Conservation (phyloP, 768 basidiomycete genomes). For the Amanita molliuscula region DNA sequence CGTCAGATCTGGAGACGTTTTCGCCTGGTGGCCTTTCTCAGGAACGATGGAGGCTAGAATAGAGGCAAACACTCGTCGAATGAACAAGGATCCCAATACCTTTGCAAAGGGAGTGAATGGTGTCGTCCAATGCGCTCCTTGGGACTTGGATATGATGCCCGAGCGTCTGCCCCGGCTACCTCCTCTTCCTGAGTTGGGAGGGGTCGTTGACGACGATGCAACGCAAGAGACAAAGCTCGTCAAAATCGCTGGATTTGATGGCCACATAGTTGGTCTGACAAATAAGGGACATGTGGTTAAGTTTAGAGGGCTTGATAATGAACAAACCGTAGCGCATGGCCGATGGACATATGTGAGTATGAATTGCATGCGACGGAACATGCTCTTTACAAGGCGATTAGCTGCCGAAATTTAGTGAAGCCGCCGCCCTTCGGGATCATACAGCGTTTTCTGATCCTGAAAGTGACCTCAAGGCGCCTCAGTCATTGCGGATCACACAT, state of each 20-base stretch:
- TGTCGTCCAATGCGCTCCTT: conserved; percentile 50
- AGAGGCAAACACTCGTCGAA: conserved; percentile 25
- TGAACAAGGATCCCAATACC: conserved; percentile 33
- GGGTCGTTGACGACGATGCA: conserved; percentile 16
- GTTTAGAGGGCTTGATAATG: conserved; percentile 36
- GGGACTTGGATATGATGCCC: conserved; percentile 48
- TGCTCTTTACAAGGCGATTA: conserved; percentile 16
- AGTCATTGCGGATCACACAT: conserved; percentile 61
- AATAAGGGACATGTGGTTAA: conserved; percentile 70
- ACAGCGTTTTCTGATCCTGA: conserved; percentile 29
- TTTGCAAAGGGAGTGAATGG: conserved; percentile 24
- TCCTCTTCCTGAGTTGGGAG: conserved; percentile 38
- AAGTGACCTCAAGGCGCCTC: conserved; percentile 22
- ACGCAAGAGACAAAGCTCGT: conserved; percentile 39
- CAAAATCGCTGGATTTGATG: conserved; percentile 74
- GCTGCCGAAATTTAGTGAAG: conserved; percentile 70
- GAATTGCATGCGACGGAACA: not conserved
- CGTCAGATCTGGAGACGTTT: conserved; percentile 59
- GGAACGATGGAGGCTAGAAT: conserved; percentile 30
- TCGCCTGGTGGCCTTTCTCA: conserved; percentile 63
- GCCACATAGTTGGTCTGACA: conserved; percentile 69
- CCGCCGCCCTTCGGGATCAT: conserved; percentile 35
- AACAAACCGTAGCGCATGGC: conserved; percentile 25
- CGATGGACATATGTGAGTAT: conserved; percentile 64
- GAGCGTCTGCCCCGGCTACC: conserved; percentile 51